These are phyloP conservation scores for Claviceps fusiformis DNA, from an alignment of 2,329 filamentous ascomycete species.

Conservation along the genomic window DNA sequence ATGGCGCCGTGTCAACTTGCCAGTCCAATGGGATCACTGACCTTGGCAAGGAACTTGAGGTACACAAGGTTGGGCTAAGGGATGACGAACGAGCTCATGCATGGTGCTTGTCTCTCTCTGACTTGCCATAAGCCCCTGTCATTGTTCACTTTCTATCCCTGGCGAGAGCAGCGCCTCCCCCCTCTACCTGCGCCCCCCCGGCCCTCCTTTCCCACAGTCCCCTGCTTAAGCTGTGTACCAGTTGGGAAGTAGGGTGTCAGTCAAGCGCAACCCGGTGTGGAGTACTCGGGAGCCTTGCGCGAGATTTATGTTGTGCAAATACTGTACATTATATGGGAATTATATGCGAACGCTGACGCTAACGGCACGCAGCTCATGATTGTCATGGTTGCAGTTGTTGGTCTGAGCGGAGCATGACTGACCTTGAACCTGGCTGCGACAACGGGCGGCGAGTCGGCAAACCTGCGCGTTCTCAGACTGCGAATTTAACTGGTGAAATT, in stretches of 20 bases:
- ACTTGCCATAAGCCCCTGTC: not conserved
- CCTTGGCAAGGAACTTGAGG: not conserved
- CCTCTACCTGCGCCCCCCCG: not conserved
- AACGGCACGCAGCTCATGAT: not conserved
- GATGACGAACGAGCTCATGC: not conserved
- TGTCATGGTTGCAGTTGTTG: not conserved
- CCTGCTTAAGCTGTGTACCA: not conserved
- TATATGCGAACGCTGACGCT: not conserved
- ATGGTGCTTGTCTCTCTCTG: not conserved
- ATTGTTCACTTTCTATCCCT: not conserved
- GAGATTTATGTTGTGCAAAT: not conserved
- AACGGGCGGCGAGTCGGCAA: not conserved
- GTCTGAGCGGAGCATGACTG: not conserved
- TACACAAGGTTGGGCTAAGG: not conserved
- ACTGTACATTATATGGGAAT: not conserved
- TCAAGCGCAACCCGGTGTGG: not conserved
- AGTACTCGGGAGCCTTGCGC: not conserved
- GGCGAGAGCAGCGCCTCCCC: not conserved
- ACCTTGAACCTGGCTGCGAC: not conserved
- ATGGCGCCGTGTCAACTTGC: not conserved
- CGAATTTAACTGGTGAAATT: not conserved
- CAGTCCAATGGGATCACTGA: not conserved
- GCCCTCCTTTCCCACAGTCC: not conserved
- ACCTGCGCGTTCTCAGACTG: not conserved
- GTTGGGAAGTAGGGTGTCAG: not conserved